Base-by-base conservation (phyloP, 768 basidiomycete genomes). In the Mrakia frigida region DNA sequence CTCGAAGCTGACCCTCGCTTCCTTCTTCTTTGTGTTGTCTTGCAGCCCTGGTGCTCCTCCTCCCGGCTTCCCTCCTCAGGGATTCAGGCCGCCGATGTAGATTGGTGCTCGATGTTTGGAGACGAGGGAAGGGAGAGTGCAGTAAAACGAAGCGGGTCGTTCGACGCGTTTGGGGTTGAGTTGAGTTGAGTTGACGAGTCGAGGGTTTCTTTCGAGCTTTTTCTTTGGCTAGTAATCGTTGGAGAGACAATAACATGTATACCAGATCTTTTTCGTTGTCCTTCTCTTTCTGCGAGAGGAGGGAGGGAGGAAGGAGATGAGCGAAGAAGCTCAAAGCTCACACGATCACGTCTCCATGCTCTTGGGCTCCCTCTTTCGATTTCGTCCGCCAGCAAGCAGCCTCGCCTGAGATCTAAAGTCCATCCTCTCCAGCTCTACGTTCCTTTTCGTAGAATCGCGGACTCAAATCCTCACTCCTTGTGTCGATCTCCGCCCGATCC, bases 31-130 rank as follows among this genome's bases (percentile, higher is more conserved):
- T 35, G 59, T 25, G 59, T 11, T n/a, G 23, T 10, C 37, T 25
- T 16, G 2, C 53, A 76, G 75, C 76, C 76, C 76, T 43, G 77
- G 77, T 14, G 77, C 77, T 39, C 77, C 77, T 28, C 77, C 77
- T 28, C 77, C 77, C 21, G 77, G 77, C 11, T 78, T 78, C 68
- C 67, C 77, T 37, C 77, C 77, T 33, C 77, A 68, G 37, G 71
- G 76, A 25, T 77, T 78, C 61, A 73, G 69, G 25, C 76, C 76
- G 21, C 71, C 61, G 21, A 74, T 74, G 73, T 72, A 72, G 53
- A 72, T 25, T 13, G 69, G 65, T 25, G 35, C 6, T 39, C 63
- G 25, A 18, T 41, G 35, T 23, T 11, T 67, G 3, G 18, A n/a
- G 35, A 6, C 3, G 46, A 50, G 11, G 46, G 46, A 50, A 18